Percentiles rank a stretch among this genome's conserved stretches.
These are phyloP conservation scores for Penicillium sp. DNA, from an alignment of 2,329 filamentous ascomycete species.

Conservation along the genomic window DNA sequence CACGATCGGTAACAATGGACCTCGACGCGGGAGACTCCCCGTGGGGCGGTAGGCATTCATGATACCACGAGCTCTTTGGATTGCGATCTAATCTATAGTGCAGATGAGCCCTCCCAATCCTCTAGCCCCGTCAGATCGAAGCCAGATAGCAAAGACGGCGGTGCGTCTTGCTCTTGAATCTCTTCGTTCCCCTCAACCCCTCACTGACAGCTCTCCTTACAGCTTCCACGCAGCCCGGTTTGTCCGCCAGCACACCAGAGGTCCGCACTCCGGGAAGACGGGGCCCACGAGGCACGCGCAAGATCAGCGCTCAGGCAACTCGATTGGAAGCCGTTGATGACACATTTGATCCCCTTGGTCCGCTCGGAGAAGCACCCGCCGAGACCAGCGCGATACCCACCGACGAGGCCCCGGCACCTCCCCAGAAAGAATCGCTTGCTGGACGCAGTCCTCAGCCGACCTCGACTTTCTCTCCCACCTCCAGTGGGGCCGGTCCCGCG, in stretches of 20 bases:
- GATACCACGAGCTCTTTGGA: conserved; percentile 20
- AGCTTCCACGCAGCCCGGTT: conserved; percentile 33
- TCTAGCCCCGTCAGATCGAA: conserved; percentile 26
- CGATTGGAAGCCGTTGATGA: conserved; percentile 63
- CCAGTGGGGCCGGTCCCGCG: conserved; percentile 53
- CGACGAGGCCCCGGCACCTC: conserved; percentile 58
- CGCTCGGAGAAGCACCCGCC: conserved; percentile 51
- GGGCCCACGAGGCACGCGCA: conserved; percentile 54
- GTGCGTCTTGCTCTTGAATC: conserved; percentile 23
- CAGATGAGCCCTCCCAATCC: conserved; percentile 50
- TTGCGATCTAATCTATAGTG: conserved; percentile 23
- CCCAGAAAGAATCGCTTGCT: conserved; percentile 56
- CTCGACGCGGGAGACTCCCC: conserved; percentile 48
- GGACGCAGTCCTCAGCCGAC: conserved; percentile 38
- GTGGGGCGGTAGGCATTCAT: conserved; percentile 46
- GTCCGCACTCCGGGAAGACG: conserved; percentile 50
- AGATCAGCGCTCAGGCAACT: conserved; percentile 60
- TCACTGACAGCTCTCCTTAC: conserved; percentile 23
- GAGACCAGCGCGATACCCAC: conserved; percentile 36
- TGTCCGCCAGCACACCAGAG: conserved; percentile 40
- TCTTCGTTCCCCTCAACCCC: conserved; percentile 8
- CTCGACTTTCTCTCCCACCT: conserved; percentile 45
- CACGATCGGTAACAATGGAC: conserved; percentile 33
- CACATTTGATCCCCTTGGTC: conserved; percentile 61
- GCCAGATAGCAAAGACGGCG: conserved; percentile 29